Evolutionary conservation across 768 basidiomycete species (phyloP).

Genomic region (Strobilomyces dryophilus): DNA sequence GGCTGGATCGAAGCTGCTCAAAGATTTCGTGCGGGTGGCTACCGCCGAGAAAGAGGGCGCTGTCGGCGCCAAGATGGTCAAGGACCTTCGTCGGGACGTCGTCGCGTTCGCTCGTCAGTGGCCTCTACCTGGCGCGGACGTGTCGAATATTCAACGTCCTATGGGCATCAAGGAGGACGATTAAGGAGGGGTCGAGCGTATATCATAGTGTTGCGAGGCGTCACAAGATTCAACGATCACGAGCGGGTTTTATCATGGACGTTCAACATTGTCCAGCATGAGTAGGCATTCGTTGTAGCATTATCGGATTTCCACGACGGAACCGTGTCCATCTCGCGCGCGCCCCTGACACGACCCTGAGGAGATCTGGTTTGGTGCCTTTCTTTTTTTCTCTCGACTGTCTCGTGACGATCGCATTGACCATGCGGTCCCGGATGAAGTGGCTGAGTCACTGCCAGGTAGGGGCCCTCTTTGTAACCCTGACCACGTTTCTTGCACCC

Average conservation of each 20-base stretch:
- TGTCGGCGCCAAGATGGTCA: constrained; percentile 66
- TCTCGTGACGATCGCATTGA: too few relatives aligned
- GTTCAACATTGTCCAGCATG: constrained; percentile 30
- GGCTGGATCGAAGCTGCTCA: constrained; percentile 89
- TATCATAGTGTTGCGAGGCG: not conserved
- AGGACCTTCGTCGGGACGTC: constrained; percentile 77
- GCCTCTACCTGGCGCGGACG: constrained; percentile 88
- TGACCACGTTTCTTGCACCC: too few relatives aligned
- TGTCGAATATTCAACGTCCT: constrained; percentile 46
- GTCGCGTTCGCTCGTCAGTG: constrained; percentile 75
- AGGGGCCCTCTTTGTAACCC: too few relatives aligned
- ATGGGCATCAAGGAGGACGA: constrained; percentile 59
- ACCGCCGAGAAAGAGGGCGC: constrained; percentile 64
- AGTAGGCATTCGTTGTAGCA: constrained; percentile 1
- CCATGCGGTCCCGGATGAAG: too few relatives aligned
- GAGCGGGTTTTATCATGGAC: constrained; percentile 23
- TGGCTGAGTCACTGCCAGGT: too few relatives aligned
- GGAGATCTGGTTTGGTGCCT: not conserved
- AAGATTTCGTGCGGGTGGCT: constrained; percentile 90
- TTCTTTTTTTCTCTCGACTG: too few relatives aligned
- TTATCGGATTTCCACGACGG: not conserved
- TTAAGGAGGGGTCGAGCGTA: constrained; percentile 6
- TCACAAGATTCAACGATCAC: constrained; percentile 57
- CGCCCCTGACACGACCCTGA: not conserved
- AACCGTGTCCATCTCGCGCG: not conserved